phyloP scores from a whole-genome alignment of 2,329 filamentous ascomycete genomes.

The Nemania serpens region DNA sequence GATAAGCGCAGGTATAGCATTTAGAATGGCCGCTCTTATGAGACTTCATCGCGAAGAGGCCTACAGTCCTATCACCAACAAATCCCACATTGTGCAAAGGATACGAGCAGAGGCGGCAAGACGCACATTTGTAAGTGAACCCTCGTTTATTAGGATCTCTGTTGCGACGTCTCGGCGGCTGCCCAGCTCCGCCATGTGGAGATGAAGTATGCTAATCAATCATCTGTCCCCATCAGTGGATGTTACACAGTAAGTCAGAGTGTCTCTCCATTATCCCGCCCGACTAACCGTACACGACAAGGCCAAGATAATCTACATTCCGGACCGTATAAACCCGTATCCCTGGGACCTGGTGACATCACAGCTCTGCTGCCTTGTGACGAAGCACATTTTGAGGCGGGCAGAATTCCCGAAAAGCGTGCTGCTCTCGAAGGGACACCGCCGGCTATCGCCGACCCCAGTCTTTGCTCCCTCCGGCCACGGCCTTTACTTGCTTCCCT shows the following conservation, averaged over 20 bases:
- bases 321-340: conserved; percentile 55
- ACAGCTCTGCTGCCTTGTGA: conserved; percentile 58
- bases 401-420: conserved; percentile 52
- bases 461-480: conserved; percentile 48
- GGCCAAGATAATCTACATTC: conserved; percentile 62
- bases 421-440: conserved; percentile 59
- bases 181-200: too few relatives aligned
- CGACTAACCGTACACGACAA: conserved; percentile 26
- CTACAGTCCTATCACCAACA: conserved; percentile 48
- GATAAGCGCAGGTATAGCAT: conserved; percentile 62
- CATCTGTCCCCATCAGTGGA: conserved; percentile 51
- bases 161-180: too few relatives aligned
- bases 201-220: conserved; percentile 5
- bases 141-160: neutral
- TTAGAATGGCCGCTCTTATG: conserved; percentile 61
- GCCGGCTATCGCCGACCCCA: conserved; percentile 53
- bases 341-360: conserved; percentile 57
- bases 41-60: conserved; percentile 61
- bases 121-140: conserved; percentile 54
- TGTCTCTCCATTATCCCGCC: neutral
- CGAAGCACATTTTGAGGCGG: conserved; percentile 56
- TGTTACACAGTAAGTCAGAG: conserved; percentile 54
- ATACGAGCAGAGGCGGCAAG: conserved; percentile 60
- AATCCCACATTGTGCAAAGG: conserved; percentile 50
- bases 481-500: conserved; percentile 60